Conservation (phyloP, 176 grass and related monocot genomes). For the Thalia dealbata region DNA sequence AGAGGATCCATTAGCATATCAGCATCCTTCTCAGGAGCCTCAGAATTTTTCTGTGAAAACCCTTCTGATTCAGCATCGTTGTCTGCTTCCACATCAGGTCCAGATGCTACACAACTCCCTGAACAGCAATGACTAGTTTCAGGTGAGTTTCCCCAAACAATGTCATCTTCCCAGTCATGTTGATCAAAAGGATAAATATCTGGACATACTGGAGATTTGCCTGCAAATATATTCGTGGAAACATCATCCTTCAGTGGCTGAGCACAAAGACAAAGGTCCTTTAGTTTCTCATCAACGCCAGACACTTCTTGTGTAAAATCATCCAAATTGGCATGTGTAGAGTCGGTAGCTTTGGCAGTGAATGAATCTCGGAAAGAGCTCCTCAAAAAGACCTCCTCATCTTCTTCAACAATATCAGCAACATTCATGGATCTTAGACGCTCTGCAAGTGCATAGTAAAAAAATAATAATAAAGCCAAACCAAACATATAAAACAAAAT, state of each 20-base stretch:
- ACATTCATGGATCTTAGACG: constrained; percentile 33
- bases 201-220: constrained; percentile 48
- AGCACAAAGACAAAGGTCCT: constrained; percentile 44
- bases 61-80: constrained; percentile 25
- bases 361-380: constrained; percentile 46
- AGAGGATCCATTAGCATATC: constrained; percentile 17
- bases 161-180: constrained; percentile 78
- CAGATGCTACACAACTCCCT: constrained; percentile 51
- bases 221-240: constrained; percentile 21
- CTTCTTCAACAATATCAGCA: constrained; percentile 79
- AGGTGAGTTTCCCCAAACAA: constrained; percentile 94
- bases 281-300: constrained; percentile 31
- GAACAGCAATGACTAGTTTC: constrained; percentile 31
- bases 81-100: constrained; percentile 35
- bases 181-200: constrained; percentile 92
- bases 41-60: constrained; percentile 9
- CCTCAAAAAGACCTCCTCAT: constrained; percentile 74
- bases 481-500: constrained; percentile 20
- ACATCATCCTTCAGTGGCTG: constrained; percentile 70
- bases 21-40: constrained; percentile 22
- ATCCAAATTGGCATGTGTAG: constrained; percentile 36
- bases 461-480: constrained; percentile 2
- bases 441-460: constrained; percentile 41
- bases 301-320: constrained; percentile 42
- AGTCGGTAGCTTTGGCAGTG: constrained; percentile 37